Evolutionary conservation across 2,329 filamentous ascomycete species (phyloP).

Genomic region (Lizonia empirigonia): DNA sequence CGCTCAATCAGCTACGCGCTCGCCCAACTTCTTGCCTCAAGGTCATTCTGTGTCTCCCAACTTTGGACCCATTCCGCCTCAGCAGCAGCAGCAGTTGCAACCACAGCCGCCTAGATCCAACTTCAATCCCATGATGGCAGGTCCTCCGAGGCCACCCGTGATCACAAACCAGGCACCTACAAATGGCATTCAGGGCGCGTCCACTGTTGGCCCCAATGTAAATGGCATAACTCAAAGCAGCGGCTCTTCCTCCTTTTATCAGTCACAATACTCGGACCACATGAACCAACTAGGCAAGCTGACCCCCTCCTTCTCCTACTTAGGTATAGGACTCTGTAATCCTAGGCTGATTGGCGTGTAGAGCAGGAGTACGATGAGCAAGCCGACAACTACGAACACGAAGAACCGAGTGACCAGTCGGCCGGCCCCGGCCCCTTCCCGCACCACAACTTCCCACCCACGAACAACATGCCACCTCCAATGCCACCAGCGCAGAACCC

Average conservation of each 20-base stretch:
- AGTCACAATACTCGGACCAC: conserved; percentile 88
- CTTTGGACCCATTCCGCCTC: conserved; percentile 58
- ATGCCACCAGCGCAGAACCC: conserved; percentile 47
- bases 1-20: conserved; percentile 61
- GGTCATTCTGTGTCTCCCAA: conserved; percentile 67
- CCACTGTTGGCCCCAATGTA: conserved; percentile 44
- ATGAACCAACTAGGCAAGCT: conserved; percentile 94
- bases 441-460: conserved; percentile 58
- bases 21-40: conserved; percentile 64
- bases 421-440: conserved; percentile 71
- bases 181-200: conserved; percentile 47
- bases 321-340: conserved; percentile 66
- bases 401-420: conserved; percentile 69
- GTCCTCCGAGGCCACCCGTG: conserved; percentile 47
- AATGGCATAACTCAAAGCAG: conserved; percentile 47
- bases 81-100: conserved; percentile 35
- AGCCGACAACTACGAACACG: conserved; percentile 84
- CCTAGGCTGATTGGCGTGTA: conserved; percentile 71
- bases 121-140: conserved; percentile 52
- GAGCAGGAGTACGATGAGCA: conserved; percentile 97
- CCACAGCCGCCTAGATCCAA: conserved; percentile 57
- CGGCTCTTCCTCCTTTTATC: conserved; percentile 68
- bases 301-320: conserved; percentile 56
- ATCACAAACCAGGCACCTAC: conserved; percentile 44
- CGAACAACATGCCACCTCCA: conserved; percentile 48